A percentile compares a stretch with the other conserved stretches of the same genome.
phyloP scores from a whole-genome alignment of 768 basidiomycete genomes.

The Nidularia sp. region DNA sequence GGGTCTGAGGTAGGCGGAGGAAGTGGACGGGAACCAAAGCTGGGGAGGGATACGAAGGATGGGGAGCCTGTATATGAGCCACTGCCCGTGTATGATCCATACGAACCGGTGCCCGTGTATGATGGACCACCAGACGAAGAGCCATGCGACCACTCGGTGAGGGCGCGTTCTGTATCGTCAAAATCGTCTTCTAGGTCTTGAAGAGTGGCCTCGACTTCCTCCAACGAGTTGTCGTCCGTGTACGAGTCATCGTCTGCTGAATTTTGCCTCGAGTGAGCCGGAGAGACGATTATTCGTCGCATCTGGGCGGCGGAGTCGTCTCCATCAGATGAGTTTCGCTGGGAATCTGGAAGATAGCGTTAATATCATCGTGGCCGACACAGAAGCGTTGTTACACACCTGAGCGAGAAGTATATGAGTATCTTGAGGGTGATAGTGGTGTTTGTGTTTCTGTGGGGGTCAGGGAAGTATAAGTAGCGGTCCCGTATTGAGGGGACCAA shows the following conservation, averaged over 20 bases:
- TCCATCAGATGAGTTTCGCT: conserved; percentile 44
- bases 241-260: conserved; percentile 34
- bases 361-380: conserved; percentile 1
- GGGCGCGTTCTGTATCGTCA: conserved; percentile 59
- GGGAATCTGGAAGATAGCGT: conserved; percentile 28
- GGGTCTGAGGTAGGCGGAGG: conserved; percentile 28
- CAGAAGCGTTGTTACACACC: conserved; percentile 29
- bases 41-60: conserved; percentile 41
- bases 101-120: conserved; percentile 34
- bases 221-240: conserved; percentile 55
- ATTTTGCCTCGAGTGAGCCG: conserved; percentile 31
- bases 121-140: conserved; percentile 25
- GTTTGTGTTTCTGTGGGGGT: conserved; percentile 43
- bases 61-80: conserved; percentile 42
- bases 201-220: conserved; percentile 71
- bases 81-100: conserved; percentile 35
- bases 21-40: conserved; percentile 29
- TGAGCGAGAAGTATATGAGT: conserved; percentile 52
- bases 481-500: conserved; percentile 63
- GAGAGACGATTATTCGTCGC: conserved; percentile 54
- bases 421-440: conserved; percentile 56
- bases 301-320: conserved; percentile 43
- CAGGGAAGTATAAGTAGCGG: conserved; percentile 50
- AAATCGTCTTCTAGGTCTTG: conserved; percentile 65
- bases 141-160: conserved; percentile 62